These are phyloP conservation scores for Forsythia suspensa DNA, from an alignment of 257 asterid species.

Conservation along the genomic window DNA sequence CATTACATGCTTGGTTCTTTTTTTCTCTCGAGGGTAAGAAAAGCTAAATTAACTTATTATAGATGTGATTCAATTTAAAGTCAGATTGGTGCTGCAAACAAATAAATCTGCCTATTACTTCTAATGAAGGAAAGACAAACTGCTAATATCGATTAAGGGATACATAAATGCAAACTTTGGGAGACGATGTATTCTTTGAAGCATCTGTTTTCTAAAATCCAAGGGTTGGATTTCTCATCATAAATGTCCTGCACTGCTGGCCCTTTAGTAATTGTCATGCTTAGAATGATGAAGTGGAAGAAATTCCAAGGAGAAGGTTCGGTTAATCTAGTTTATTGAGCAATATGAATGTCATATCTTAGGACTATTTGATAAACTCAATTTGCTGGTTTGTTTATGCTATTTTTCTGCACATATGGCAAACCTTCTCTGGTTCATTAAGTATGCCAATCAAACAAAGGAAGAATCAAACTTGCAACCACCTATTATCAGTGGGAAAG, in stretches of 20 bases:
- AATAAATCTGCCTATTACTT: neutral
- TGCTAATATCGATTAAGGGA: neutral
- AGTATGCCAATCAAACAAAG: neutral
- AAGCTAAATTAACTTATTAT: neutral
- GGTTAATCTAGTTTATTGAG: neutral
- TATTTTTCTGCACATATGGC: neutral
- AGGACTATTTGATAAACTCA: neutral
- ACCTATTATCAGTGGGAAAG: neutral
- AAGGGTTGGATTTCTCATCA: no score
- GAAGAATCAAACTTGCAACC: neutral
- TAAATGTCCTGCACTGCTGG: no score
- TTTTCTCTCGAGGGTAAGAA: neutral
- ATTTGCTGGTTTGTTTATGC: neutral
- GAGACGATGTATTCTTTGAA: neutral
- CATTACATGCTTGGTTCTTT: neutral
- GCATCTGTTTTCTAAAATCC: no score
- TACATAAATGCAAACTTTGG: neutral
- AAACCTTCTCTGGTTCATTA: neutral
- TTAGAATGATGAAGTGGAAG: neutral
- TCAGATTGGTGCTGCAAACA: neutral
- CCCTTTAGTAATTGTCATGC: neutral
- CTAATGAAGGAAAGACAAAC: neutral
- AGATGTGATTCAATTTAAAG: neutral
- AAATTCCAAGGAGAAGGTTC: neutral
- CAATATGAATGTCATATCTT: neutral